Base-by-base conservation (phyloP, 306 rosid genomes). In the Dryas drummondii region DNA sequence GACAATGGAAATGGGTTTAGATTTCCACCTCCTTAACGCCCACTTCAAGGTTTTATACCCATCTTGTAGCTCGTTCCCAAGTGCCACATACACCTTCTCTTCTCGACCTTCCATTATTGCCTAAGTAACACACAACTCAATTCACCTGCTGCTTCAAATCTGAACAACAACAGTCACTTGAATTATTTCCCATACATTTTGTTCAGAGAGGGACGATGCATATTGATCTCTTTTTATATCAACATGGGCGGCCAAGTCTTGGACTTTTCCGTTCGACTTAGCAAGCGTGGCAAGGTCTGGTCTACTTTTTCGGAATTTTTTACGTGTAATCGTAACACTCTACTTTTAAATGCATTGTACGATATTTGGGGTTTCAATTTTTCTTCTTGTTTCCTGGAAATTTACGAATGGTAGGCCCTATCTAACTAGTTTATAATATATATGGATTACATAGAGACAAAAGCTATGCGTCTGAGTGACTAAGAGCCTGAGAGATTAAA, bases 21-120 rank as follows among this genome's bases (percentile, higher is more conserved):
- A 82, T 59, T 78, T 91, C 98, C 97, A 93, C 66, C 89, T 91
- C 69, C 75, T 65, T 71, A 93, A 83, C 42, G 87, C 82, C 98
- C 98, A 93, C 67, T 69, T 82, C 78, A 93, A 73, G 79, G 93
- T 86, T 82, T 85, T 85, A 12, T 78, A 72, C 44, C 97, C 98
- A 77, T 91, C 96, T 51, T 80, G 91, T 5, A 56, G 49, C 81
- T 93, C 93, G 76, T 84, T 85, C 9, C 96, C 90, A n/a, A 93
- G 54, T 44, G 92, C 97, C 6, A 93, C 98, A 81, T 87, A 83
- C 42, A 93, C 74, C 80, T 85, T 90, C 80, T 80, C 84, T 61
- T 41, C 66, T 73, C 64, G 73, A 42, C 76, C 58, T 82, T 84
- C 86, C 94, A 89, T 89, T 54, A 3, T 9, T 4, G 5, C 6